Percentiles rank a stretch among this genome's conserved stretches.
Evolutionary conservation across 345 rosid species (phyloP).

Genomic region (thale cress (Arabidopsis thaliana)): TAIR10.1 NC_003074.8:4637501-4638000

Average conservation of each 20-base stretch:
- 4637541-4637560: conserved; percentile 21
- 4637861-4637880: conserved; percentile 66
- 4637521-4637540: conserved; percentile 20
- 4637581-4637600: conserved; percentile 82
- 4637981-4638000: conserved; percentile 76
- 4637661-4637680: conserved; percentile 71
- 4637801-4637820: conserved; percentile 31
- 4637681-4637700: conserved; percentile 72
- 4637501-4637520: conserved; percentile 29
- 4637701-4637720: conserved; percentile 94
- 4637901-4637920: conserved; percentile 69
- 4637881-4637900: conserved; percentile 57
- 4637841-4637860: conserved; percentile 64
- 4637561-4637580: conserved; percentile 24
- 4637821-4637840: conserved; percentile 23
- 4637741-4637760: background rate
- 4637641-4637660: conserved; percentile 58
- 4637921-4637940: conserved; percentile 82
- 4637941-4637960: conserved; percentile 57
- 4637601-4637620: conserved; percentile 83
- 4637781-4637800: conserved; percentile 31
- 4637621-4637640: conserved; percentile 61
- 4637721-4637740: conserved; percentile 61
- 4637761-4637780: conserved; percentile 7
- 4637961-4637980: conserved; percentile 88